Base-by-base conservation (phyloP, 2,329 filamentous ascomycete genomes). In the Fusarium sp. region DNA sequence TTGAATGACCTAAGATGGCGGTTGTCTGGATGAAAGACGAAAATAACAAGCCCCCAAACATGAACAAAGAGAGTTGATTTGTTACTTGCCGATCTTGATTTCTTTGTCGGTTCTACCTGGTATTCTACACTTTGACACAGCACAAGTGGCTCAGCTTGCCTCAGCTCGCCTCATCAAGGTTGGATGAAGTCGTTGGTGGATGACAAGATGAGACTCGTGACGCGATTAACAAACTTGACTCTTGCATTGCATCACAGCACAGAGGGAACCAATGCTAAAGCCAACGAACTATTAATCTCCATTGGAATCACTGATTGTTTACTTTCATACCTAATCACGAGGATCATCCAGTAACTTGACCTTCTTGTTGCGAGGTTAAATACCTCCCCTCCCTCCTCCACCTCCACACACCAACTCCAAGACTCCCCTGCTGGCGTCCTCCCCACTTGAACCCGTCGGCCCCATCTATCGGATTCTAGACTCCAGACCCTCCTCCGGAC, bases 401-500 rank as follows among this genome's bases (percentile, higher is more conserved):
- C 40, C 40, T 43, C 40, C 45, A 49, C 45, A 31, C 45, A 19
- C 28, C 28, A 34, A 34, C 31, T 50, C 49, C 10, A 49, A 31
- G 28, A 31, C 49, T n/a, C 36, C 61, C 53, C 47, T 65, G 44
- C 34, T 61, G 60, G 52, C 28, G 28, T 51, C 65, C 52, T 43
- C 55, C 57, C 60, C 68, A 50, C 40, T 57, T 62, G 28, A 42
- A 57, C 36, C 46, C 52, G 42, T 55, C 47, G 46, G 57, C 57
- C 64, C 64, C 64, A 61, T 46, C 46, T 55, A 31, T 62, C 50
- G 33, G 56, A 46, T 51, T 57, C 62, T 43, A 57, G 57, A 69
- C 51, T 65, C 65, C 28, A 69, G 65, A 66, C 51, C 50, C 39
- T 65, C 45, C 47, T 59, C 65, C 60, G n/a, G 60, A 66, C 50